A percentile compares a stretch with the other conserved stretches of the same genome.
phyloP scores from a whole-genome alignment of 352 stramenopile genomes.

The Globisporangium parvum region DNA sequence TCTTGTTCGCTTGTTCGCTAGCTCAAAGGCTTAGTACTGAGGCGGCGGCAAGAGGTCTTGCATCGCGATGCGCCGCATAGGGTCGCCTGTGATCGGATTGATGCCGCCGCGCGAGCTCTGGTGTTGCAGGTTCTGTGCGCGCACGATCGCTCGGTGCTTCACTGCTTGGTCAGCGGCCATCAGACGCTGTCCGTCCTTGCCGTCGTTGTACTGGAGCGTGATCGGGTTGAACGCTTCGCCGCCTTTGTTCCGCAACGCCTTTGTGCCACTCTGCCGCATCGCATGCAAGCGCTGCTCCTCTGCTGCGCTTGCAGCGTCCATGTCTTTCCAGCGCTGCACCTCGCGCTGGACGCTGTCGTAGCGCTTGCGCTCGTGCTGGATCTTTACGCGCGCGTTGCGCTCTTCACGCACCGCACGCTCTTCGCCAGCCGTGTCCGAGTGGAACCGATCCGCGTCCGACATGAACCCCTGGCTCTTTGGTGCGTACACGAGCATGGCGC shows the following conservation, averaged over 20 bases:
- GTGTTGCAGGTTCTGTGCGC: slow-evolving; percentile 77
- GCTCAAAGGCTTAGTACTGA: background rate
- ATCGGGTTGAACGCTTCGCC: slow-evolving; percentile 85
- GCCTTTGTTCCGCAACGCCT: slow-evolving; percentile 83
- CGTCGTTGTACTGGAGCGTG: slow-evolving; percentile 86
- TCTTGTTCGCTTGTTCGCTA: too few species aligned
- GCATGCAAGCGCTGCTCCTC: slow-evolving; percentile 67
- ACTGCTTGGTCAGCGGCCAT: slow-evolving; percentile 57
- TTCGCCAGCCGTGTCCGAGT: slow-evolving; percentile 86
- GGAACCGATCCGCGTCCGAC: slow-evolving; percentile 83
- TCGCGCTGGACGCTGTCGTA: slow-evolving; percentile 62
- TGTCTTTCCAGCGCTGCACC: slow-evolving; percentile 78
- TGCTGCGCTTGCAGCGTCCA: slow-evolving; percentile 51
- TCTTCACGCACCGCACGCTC: slow-evolving; percentile 61
- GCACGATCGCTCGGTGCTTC: slow-evolving; percentile 66
- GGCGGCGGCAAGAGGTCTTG: slow-evolving; percentile 45
- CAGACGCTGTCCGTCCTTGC: slow-evolving; percentile 69
- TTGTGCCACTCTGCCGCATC: slow-evolving; percentile 60
- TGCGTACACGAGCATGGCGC: slow-evolving; percentile 65
- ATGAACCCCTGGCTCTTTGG: slow-evolving; percentile 69
- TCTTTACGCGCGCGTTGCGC: slow-evolving; percentile 33
- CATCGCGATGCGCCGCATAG: slow-evolving; percentile 36
- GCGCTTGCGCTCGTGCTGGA: slow-evolving; percentile 62
- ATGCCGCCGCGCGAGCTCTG: slow-evolving; percentile 75
- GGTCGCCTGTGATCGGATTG: slow-evolving; percentile 84